Evolutionary conservation across 108 stramenopile genomes (phyloP), one percentile per base, ranked within the genome.

Genomic region (Nitzschia putrida): DNA sequence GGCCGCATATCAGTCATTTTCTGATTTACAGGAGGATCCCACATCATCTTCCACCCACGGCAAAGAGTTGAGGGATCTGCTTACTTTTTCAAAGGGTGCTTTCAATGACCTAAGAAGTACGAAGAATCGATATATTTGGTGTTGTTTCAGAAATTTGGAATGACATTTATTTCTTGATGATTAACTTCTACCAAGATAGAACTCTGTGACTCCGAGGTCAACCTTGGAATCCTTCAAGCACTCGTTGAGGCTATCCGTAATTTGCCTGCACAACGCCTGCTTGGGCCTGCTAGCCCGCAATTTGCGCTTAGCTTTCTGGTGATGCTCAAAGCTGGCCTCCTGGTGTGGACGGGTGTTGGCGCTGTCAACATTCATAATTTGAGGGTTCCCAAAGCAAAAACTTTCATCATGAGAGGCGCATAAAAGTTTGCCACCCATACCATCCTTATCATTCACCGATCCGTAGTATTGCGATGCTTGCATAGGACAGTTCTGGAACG

Each of bases 361-460:
- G 14, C 45, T 37, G 50, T 72, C 71, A 18, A 72, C 52, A 23
- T 72, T 72, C 71, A 72, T 72, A 20, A 61, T 53, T 53, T 51
- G 61, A 41, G 71, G 71, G 25, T 72, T 72, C 0, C 71, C 71
- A 63, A 72, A 72, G 53, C 71, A 72, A 40, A 20, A 63, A 23
- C 39, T 53, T 60, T 72, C 71, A 38, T 72, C 71, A 43, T 60
- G 63, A 12, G 71, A 51, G 12, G 71, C 51, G 40, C 71, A 72
- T 21, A 60, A 42, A 3, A 45, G 52, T 51, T 72, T 72, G n/a
- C 37, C 52, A 14, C 7, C 12, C n/a, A 56, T 52, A 41, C 71
- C 61, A 6, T 26, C 13, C 13, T 14, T 13, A 26, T 72, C 71
- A 18, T 61, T 38, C 0, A 56, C 53, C 18, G 71, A 43, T 25